Evolutionary conservation across 345 rosid genomes (phyloP).

Genomic region (Euphorbia peplus): DNA sequence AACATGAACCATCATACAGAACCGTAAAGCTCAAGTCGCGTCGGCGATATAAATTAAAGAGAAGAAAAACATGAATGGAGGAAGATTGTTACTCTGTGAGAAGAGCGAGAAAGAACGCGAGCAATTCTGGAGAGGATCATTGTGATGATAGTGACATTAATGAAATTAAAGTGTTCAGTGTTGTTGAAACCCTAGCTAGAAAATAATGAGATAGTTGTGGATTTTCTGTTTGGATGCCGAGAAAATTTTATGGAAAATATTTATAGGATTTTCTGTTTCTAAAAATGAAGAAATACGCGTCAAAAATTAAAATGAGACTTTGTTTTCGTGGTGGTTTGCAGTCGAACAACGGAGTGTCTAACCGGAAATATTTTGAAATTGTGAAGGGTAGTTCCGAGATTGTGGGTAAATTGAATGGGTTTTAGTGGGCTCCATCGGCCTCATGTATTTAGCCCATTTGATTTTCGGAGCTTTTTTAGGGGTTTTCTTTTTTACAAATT

Average conservation of each 20-base stretch:
- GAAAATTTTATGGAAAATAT: neutral
- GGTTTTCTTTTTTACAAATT: no score
- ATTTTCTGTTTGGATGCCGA: constrained; percentile 1
- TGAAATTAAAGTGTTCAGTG: neutral
- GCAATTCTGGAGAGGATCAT: constrained; percentile 37
- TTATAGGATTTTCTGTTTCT: neutral
- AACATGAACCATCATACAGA: no score
- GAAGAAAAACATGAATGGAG: neutral
- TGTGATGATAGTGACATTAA: neutral
- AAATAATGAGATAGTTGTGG: neutral
- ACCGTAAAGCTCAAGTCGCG: no score
- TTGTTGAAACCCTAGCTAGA: neutral
- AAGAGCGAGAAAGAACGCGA: constrained; percentile 26
- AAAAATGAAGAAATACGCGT: neutral
- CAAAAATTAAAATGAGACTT: neutral
- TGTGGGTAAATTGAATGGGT: no score
- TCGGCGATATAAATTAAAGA: no score
- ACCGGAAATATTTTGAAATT: neutral
- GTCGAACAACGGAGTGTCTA: neutral
- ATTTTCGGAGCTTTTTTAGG: no score
- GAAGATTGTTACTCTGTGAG: constrained; percentile 17
- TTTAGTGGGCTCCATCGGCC: no score
- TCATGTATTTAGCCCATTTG: no score
- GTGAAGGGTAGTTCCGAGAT: neutral
- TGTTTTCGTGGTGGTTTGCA: neutral